These are phyloP conservation scores for Pyrenophora seminiperda DNA, from an alignment of 2,329 filamentous ascomycete species.

Conservation along the genomic window DNA sequence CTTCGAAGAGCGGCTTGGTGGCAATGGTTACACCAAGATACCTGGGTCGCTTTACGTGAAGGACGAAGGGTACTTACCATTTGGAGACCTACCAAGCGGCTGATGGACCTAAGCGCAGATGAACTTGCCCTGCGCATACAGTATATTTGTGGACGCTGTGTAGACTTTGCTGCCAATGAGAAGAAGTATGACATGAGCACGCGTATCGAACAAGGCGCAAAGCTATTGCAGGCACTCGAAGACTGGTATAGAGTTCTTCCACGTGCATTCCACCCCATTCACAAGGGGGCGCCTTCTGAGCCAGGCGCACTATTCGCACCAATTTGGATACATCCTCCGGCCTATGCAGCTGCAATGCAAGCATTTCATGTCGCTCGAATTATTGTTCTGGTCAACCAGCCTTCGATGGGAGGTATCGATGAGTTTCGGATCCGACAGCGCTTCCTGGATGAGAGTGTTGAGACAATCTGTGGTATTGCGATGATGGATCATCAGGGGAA, in stretches of 20 bases:
- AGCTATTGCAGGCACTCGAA: slow-evolving; percentile 55
- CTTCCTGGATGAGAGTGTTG: slow-evolving; percentile 54
- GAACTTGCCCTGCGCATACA: slow-evolving; percentile 61
- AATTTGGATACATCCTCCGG: slow-evolving; percentile 40
- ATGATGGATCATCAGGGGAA: slow-evolving; percentile 43
- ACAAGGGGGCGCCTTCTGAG: slow-evolving; percentile 27
- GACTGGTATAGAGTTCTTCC: slow-evolving; percentile 57
- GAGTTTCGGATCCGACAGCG: slow-evolving; percentile 55
- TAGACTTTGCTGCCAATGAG: slow-evolving; percentile 64
- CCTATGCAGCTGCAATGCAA: slow-evolving; percentile 55
- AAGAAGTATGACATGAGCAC: slow-evolving; percentile 51
- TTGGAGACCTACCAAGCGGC: slow-evolving; percentile 60
- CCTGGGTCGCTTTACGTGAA: slow-evolving; percentile 68
- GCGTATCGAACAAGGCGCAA: slow-evolving; percentile 55
- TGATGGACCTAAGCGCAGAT: slow-evolving; percentile 56
- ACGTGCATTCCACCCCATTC: slow-evolving; percentile 53
- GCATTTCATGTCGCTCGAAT: slow-evolving; percentile 60
- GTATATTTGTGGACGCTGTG: slow-evolving; percentile 61
- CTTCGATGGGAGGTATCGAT: slow-evolving; percentile 56
- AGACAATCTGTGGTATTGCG: slow-evolving; percentile 58
- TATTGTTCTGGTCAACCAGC: slow-evolving; percentile 59
- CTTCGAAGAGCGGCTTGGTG: slow-evolving; percentile 67
- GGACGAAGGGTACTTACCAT: slow-evolving; percentile 62
- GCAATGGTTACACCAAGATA: slow-evolving; percentile 69
- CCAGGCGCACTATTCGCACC: slow-evolving; percentile 23